Conservation (phyloP, 2,329 filamentous ascomycete genomes). For the Ascosphaera pollenicola region DNA sequence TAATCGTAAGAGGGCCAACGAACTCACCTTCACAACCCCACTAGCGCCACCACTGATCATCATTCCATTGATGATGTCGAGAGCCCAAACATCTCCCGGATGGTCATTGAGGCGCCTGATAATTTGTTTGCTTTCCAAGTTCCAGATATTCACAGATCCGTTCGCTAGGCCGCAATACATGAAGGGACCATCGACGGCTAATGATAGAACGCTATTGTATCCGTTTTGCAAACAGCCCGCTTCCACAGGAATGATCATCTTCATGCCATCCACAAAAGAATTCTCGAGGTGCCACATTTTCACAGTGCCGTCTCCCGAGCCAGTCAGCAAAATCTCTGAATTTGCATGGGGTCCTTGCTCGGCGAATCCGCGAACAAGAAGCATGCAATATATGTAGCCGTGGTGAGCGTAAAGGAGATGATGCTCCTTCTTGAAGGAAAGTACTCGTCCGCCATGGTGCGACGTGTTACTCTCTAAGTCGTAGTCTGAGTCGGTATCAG, state of each 20-base stretch:
- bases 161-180: slow-evolving; percentile 76
- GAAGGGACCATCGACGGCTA: slow-evolving; percentile 76
- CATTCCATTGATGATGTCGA: slow-evolving; percentile 67
- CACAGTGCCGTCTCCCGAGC: slow-evolving; percentile 81
- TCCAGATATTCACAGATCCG: slow-evolving; percentile 87
- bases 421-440: slow-evolving; percentile 64
- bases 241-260: slow-evolving; percentile 34
- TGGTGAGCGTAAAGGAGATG: slow-evolving; percentile 81
- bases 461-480: slow-evolving; percentile 7
- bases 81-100: slow-evolving; percentile 60
- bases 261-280: slow-evolving; percentile 24
- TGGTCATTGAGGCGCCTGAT: slow-evolving; percentile 68
- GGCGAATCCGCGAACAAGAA: slow-evolving; percentile 53
- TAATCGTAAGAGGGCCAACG: neutral
- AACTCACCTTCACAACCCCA: slow-evolving; percentile 57
- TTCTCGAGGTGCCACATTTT: slow-evolving; percentile 71
- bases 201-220: slow-evolving; percentile 45
- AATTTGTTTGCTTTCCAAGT: slow-evolving; percentile 80
- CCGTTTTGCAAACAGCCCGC: slow-evolving; percentile 44
- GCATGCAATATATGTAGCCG: slow-evolving; percentile 93
- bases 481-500: slow-evolving; percentile 21
- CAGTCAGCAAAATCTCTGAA: slow-evolving; percentile 61
- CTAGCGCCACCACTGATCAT: slow-evolving; percentile 78
- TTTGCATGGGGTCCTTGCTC: slow-evolving; percentile 35
- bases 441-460: slow-evolving; percentile 36